These are phyloP conservation scores for Globisporangium echinulatum DNA, from an alignment of 352 stramenopile species.

Conservation along the genomic window DNA sequence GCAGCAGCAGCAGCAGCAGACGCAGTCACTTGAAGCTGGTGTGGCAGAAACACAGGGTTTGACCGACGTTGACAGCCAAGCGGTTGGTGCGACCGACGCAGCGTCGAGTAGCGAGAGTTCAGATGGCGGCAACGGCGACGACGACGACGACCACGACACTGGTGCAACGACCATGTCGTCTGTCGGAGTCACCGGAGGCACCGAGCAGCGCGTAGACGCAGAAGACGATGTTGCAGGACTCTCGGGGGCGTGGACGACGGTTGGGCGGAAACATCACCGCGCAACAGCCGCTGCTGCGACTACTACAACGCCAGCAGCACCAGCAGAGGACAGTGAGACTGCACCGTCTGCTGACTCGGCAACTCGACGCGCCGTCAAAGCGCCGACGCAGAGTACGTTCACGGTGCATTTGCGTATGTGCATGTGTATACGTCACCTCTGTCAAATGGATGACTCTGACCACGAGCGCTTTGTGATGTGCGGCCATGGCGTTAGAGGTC, in stretches of 20 bases:
- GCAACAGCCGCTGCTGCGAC: conserved; percentile 5
- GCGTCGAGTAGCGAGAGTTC: conserved; percentile 14
- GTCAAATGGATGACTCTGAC: too few species aligned
- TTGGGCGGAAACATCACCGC: conserved; percentile 58
- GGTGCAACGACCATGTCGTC: neutral
- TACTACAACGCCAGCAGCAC: neutral
- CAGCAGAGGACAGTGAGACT: neutral
- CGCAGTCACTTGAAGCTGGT: neutral
- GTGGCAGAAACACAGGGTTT: neutral
- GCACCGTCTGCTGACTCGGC: neutral
- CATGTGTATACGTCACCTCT: too few species aligned
- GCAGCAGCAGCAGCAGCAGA: conserved; percentile 17
- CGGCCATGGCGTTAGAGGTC: neutral
- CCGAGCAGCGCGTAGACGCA: neutral
- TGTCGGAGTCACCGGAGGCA: too few species aligned
- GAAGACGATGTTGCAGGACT: conserved; percentile 7
- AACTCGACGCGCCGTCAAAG: neutral
- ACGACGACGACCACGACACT: conserved; percentile 1
- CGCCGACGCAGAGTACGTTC: conserved; percentile 8
- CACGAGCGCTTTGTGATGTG: too few species aligned
- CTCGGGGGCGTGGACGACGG: conserved; percentile 57
- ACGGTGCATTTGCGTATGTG: neutral
- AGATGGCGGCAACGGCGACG: conserved; percentile 5
- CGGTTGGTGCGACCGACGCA: neutral
- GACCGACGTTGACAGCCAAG: neutral